Conservation (phyloP, 371 early-diverging fungal genomes). For the Rhizopus sp. region DNA sequence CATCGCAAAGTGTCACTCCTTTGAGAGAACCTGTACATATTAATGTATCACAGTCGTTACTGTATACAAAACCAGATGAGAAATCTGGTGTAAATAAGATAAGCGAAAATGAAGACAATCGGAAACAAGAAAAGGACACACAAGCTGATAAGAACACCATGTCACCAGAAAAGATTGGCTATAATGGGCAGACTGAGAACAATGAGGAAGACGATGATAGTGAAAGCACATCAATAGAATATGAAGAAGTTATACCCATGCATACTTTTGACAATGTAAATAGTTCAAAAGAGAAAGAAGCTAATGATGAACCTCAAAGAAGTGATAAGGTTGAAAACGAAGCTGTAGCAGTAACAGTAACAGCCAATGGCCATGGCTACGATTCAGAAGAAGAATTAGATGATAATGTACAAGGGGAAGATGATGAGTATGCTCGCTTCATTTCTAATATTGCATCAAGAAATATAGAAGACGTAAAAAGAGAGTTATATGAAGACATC, state of each 20-base stretch:
- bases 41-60: not conserved
- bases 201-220: too few species aligned
- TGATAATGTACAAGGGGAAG: constrained; percentile 42
- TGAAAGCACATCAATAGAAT: too few species aligned
- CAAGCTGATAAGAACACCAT: too few species aligned
- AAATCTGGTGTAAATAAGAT: not conserved
- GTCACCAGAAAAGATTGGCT: too few species aligned
- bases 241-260: not conserved
- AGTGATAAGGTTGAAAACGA: not conserved
- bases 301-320: not conserved
- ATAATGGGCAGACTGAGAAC: too few species aligned
- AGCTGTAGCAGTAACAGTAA: not conserved
- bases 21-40: not conserved
- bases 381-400: constrained; percentile 47
- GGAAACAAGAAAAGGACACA: not conserved
- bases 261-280: not conserved
- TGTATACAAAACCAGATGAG: not conserved
- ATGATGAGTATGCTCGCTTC: constrained; percentile 57
- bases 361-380: constrained; percentile 27
- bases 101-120: constrained; percentile 4
- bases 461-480: constrained; percentile 43
- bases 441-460: constrained; percentile 52
- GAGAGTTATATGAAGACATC: constrained; percentile 63
- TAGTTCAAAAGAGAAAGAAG: not conserved
- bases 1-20: not conserved